These are phyloP conservation scores for Physcomitrellopsis africana DNA, from an alignment of 225 moss, liverwort and hornwort genomes.

Conservation along the genomic window DNA sequence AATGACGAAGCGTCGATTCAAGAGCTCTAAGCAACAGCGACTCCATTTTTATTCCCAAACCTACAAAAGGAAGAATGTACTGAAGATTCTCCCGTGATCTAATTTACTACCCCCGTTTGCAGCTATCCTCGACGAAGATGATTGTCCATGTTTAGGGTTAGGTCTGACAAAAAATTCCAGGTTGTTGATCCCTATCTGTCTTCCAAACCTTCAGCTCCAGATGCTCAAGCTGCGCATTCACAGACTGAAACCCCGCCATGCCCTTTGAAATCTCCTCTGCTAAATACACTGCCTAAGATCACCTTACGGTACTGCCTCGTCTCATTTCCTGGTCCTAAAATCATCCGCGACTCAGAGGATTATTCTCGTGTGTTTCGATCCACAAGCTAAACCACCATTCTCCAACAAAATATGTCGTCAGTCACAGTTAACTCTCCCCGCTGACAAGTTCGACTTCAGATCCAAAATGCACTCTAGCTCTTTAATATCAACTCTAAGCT, in stretches of 20 bases:
- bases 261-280: background rate
- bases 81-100: background rate
- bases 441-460: background rate
- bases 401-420: background rate
- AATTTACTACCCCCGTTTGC: background rate
- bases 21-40: slow-evolving; percentile 85
- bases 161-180: slow-evolving; percentile 21
- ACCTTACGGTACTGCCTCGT: background rate
- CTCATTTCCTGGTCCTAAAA: background rate
- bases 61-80: background rate
- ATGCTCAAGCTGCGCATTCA: slow-evolving; percentile 39
- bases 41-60: slow-evolving; percentile 64
- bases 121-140: background rate
- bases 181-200: slow-evolving; percentile 33
- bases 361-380: background rate
- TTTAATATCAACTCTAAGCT: background rate
- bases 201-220: slow-evolving; percentile 48
- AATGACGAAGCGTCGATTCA: slow-evolving; percentile 94
- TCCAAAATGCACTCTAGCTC: background rate
- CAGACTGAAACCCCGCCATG: slow-evolving; percentile 27
- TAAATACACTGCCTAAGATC: background rate
- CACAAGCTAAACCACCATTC: background rate
- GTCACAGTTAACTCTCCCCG: background rate
- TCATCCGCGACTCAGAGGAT: background rate
- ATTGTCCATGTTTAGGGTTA: slow-evolving; percentile 34